These are phyloP conservation scores for Coprinopsis strossmayeri DNA, from an alignment of 768 basidiomycete genomes.

Conservation along the genomic window DNA sequence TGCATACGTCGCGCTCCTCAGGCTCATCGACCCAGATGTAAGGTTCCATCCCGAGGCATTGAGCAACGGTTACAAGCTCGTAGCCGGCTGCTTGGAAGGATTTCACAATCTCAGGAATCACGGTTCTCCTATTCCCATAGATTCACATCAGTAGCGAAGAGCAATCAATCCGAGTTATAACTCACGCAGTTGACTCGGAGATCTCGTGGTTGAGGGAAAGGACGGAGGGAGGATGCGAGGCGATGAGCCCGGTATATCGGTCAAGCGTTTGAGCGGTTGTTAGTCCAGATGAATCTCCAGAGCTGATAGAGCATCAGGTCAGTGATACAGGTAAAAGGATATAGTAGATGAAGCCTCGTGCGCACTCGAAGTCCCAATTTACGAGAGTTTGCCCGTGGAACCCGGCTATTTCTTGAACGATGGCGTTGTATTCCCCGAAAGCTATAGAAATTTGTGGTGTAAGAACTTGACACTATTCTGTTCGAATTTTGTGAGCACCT, in stretches of 20 bases:
- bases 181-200: constrained; percentile 17
- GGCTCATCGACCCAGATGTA: constrained; percentile 26
- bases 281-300: constrained; percentile 29
- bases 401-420: constrained; percentile 13
- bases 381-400: constrained; percentile 13
- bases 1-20: constrained; percentile 24
- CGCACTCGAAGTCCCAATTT: constrained; percentile 20
- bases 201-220: constrained; percentile 36
- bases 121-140: constrained; percentile 15
- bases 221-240: constrained; percentile 24
- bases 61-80: constrained; percentile 30
- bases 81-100: constrained; percentile 30
- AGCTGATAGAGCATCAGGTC: constrained; percentile 16
- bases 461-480: background rate
- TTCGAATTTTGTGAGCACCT: constrained; percentile 9
- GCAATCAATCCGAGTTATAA: background rate
- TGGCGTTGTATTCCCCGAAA: constrained; percentile 15
- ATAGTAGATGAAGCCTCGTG: background rate
- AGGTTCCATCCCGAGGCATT: constrained; percentile 27
- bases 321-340: background rate
- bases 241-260: constrained; percentile 20
- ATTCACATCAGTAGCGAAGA: background rate
- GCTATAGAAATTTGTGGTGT: constrained; percentile 6
- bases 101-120: constrained; percentile 30
- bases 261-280: constrained; percentile 20